These are phyloP conservation scores for Mitragyna speciosa DNA, from an alignment of 257 asterid genomes.

Conservation along the genomic window DNA sequence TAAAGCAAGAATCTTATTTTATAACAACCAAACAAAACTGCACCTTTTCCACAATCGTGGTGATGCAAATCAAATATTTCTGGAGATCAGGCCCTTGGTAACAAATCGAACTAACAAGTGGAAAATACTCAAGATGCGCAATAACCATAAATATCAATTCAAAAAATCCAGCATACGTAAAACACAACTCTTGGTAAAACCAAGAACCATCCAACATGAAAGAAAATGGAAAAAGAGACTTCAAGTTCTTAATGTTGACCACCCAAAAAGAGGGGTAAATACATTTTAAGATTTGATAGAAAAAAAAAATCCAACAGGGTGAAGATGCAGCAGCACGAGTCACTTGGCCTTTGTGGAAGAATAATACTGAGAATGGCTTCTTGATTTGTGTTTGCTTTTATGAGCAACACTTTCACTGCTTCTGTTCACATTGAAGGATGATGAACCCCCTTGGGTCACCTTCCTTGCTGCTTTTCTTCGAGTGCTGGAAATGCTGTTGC, in stretches of 20 bases:
- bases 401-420: conserved; percentile 37
- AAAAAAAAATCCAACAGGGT: neutral
- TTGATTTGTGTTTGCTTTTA: conserved; percentile 46
- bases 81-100: neutral
- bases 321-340: conserved; percentile 7
- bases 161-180: neutral
- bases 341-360: conserved; percentile 32
- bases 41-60: neutral
- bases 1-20: neutral
- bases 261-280: neutral
- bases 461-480: conserved; percentile 47
- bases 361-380: conserved; percentile 32
- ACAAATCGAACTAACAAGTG: neutral
- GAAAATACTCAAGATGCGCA: neutral
- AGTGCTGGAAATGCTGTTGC: conserved; percentile 36
- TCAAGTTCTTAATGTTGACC: neutral
- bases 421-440: conserved; percentile 32
- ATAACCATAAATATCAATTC: neutral
- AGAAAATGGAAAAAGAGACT: neutral
- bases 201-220: neutral
- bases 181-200: neutral
- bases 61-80: neutral
- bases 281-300: neutral
- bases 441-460: conserved; percentile 33
- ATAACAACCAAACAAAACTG: neutral